Base-by-base conservation (phyloP, 305 asterid genomes). In the Fraxinus ornus region DNA sequence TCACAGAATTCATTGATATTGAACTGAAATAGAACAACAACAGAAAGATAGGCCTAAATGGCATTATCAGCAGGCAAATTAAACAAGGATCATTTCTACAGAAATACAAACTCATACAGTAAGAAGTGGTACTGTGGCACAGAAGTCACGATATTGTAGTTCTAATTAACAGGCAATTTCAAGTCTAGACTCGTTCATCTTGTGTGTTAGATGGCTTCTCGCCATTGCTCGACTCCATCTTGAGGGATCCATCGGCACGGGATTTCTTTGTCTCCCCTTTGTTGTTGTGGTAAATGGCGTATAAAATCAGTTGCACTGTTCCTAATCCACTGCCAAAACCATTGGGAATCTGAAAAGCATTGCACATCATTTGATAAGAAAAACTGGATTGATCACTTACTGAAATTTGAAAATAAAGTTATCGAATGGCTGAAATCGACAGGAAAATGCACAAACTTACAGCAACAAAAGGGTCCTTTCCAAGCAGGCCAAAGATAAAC, bases 401-500 rank as follows among this genome's bases (percentile, higher is more conserved):
- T 17, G 21, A 15, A 15, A 26, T 3, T 47, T 32, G 26, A 15
- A 30, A 41, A 64, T 62, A 37, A 62, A 81, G 39, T 39, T 7
- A 26, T 55, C 26, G 21, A 39, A 41, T 10, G 36, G 60, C 17
- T 71, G 37, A 76, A 72, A 71, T 8, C 44, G 36, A 71, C 49
- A 17, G 24, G 33, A 30, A 78, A 30, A 80, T 84, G 47, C 19
- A 70, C 39, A 57, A 47, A 86, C 95, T 93, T 86, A 94, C 98
- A 82, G 94, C 94, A 87, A 93, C 89, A 86, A 94, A 94, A 75
- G 94, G 97, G 83, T 94, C 97, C 82, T 84, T 94, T 8, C 97
- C 98, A 37, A 94, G 92, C 36, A 93, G 93, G 80, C 98, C 98
- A 84, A 91, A 93, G 78, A 92, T 77, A 47, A 94, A 93, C 97